These are phyloP conservation scores for Teratosphaeria epicoccoides DNA, from an alignment of 2,329 filamentous ascomycete genomes.

Conservation along the genomic window DNA sequence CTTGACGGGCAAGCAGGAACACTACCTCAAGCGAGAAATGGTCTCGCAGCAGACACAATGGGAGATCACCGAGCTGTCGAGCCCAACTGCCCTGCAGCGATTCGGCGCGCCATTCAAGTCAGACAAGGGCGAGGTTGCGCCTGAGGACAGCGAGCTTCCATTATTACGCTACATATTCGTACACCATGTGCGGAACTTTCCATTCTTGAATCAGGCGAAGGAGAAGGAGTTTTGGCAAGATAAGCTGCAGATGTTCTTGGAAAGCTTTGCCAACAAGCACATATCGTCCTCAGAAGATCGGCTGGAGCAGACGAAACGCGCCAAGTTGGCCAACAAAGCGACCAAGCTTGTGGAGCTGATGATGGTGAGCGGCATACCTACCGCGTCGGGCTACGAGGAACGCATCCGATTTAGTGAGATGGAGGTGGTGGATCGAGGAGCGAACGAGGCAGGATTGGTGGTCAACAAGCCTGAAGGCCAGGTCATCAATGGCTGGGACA, in stretches of 20 bases:
- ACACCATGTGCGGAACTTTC: slow-evolving; percentile 94
- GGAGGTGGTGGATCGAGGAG: slow-evolving; percentile 87
- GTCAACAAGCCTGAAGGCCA: slow-evolving; percentile 84
- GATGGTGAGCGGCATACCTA: slow-evolving; percentile 97
- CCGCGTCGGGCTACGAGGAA: slow-evolving; percentile 94
- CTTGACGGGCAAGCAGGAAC: slow-evolving; percentile 93
- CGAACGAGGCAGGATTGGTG: slow-evolving; percentile 80
- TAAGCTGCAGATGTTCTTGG: slow-evolving; percentile 89
- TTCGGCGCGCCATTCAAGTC: slow-evolving; percentile 95
- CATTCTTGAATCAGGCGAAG: slow-evolving; percentile 88
- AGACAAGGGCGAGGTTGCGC: slow-evolving; percentile 82
- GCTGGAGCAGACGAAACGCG: slow-evolving; percentile 87
- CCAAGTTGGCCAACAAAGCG: slow-evolving; percentile 83
- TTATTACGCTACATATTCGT: slow-evolving; percentile 95
- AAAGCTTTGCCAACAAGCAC: slow-evolving; percentile 93
- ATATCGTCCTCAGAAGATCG: slow-evolving; percentile 96
- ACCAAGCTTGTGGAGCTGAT: slow-evolving; percentile 95
- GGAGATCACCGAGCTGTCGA: slow-evolving; percentile 89
- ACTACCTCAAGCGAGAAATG: slow-evolving; percentile 95
- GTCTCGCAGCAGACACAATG: slow-evolving; percentile 78
- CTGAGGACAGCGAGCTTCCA: slow-evolving; percentile 85
- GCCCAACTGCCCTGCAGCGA: slow-evolving; percentile 82
- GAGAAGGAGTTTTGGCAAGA: slow-evolving; percentile 99
- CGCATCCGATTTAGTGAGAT: slow-evolving; percentile 93
- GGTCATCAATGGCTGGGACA: slow-evolving; percentile 90